A percentile compares a stretch with the other conserved stretches of the same genome.
phyloP scores from a whole-genome alignment of 192 early-diverging fungal species.

The Gryganskiella cystojenkinii region DNA sequence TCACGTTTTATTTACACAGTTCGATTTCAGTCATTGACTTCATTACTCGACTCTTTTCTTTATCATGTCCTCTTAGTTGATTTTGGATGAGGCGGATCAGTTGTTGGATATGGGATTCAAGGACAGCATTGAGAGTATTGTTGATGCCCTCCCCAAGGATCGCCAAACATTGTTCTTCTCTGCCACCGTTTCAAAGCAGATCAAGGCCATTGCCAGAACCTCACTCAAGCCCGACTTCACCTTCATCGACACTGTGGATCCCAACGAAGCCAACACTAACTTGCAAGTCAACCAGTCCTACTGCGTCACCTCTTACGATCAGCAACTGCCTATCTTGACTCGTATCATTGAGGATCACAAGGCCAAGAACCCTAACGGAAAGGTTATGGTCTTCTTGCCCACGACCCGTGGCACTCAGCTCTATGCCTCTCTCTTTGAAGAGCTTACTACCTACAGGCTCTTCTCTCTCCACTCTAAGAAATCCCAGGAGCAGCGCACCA shows the following conservation, averaged over 20 bases:
- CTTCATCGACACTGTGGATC: constrained; percentile 77
- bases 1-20: not conserved
- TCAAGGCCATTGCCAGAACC: constrained; percentile 72
- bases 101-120: constrained; percentile 96
- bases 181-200: constrained; percentile 84
- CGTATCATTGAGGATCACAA: constrained; percentile 75
- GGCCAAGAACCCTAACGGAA: constrained; percentile 66
- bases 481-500: constrained; percentile 75
- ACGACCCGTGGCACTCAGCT: constrained; percentile 79
- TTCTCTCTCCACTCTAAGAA: constrained; percentile 85
- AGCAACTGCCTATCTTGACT: constrained; percentile 70
- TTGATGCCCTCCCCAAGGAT: constrained; percentile 65
- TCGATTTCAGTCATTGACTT: not conserved
- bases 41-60: not conserved
- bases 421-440: constrained; percentile 70
- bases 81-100: constrained; percentile 97
- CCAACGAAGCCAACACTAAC: constrained; percentile 87
- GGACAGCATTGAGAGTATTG: constrained; percentile 81
- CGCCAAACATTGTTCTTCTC: constrained; percentile 95
- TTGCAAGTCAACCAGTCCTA: constrained; percentile 84
- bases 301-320: constrained; percentile 66
- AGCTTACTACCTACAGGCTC: constrained; percentile 56
- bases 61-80: constrained; percentile 67
- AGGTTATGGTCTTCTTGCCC: constrained; percentile 91
- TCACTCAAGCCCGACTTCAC: constrained; percentile 73